Base-by-base conservation (phyloP, 2,329 filamentous ascomycete species). In the Neodidymelliopsis sp. region DNA sequence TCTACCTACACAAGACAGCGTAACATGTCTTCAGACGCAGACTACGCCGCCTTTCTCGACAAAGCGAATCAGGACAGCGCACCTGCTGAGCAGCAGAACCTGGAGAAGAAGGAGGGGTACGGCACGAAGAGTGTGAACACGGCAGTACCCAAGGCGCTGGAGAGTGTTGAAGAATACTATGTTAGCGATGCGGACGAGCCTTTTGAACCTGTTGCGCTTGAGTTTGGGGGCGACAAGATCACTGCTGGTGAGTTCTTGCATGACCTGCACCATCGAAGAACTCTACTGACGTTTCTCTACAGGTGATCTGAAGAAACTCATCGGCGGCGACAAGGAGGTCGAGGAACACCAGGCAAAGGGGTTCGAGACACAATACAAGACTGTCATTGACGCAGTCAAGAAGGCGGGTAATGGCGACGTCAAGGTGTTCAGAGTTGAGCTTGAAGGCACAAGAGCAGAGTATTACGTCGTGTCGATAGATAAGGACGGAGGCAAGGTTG, bases 101-200 rank as follows among this genome's bases (percentile, higher is more conserved):
- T 57, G 20, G 57, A 57, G 16, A 66, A 69, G 53, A 57, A 59
- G 30, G n/a, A 50, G 31, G 49, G 52, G 35, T 64, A 69, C 44
- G 62, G 66, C 25, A 70, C 71, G 22, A 69, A 69, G 60, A 68
- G 66, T 37, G 74, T 80, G 25, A 70, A 78, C 56, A 78, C 81
- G 40, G 72, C 80, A 51, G 80, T 91, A 42, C 90, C 91, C 2
- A 53, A 60, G 30, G 63, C 29, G 39, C 60, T 75, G 30, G 53
- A 68, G 54, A 54, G 61, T 13, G 63, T 72, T 3, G 77, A 87
- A 48, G 81, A 79, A 31, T 86, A 87, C 67, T 96, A 94, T 72
- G 73, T 83, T 12, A 94, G 88, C 54, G 92, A 96, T 50, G 85
- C 90, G 22, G 91, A 96, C 70, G 90, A 95, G 78, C 86, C 88